Base-by-base conservation (phyloP, 371 early-diverging fungal genomes). In the Lichtheimia hyalospora region DNA sequence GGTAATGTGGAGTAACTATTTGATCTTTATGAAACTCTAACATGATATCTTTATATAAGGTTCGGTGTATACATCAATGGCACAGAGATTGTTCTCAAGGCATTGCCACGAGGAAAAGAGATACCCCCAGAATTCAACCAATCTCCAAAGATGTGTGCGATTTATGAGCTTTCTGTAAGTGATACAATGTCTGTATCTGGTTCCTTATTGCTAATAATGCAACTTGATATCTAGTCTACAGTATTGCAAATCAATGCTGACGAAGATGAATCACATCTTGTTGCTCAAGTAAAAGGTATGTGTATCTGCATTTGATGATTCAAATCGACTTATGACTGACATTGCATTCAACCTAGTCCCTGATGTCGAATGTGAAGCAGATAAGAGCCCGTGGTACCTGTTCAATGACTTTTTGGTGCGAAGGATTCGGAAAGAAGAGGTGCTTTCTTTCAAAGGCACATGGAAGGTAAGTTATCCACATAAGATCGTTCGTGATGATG, bases 351-450 rank as follows among this genome's bases (percentile, higher is more conserved):
- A 6, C 43, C n/a, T 55, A 70, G 69, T 73, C 49, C 68, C 76
- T 46, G 71, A 70, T 13, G 60, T 60, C 13, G 82, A 79, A 49
- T 40, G 71, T 12, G 72, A 73, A 43, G 41, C 49, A 5, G 50
- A 61, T 3, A 76, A 74, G 54, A 67, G 81, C 16, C 72, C 77
- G 5, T 97, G 98, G 98, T 85, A 89, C 62, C 66, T 94, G 4
- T 95, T 97, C 68, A 97, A 97, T 68, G 97, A 96, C 75, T 97
- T 97, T 66, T 75, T 91, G 55, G 97, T 96, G 0, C 87, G 90
- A 53, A 80, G 83, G 8, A 84, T 93, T 6, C 69, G 85, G 0
- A 84, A 79, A 34, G 78, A 79, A 20, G 91, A 94, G 60, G 92
- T 88, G 0, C 66, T 83, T 3, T 81, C 83, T 13, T 87, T 90